Percentiles rank a stretch among this genome's conserved stretches.
phyloP scores from a whole-genome alignment of 2,329 filamentous ascomycete species.

The Lachnellula arida region DNA sequence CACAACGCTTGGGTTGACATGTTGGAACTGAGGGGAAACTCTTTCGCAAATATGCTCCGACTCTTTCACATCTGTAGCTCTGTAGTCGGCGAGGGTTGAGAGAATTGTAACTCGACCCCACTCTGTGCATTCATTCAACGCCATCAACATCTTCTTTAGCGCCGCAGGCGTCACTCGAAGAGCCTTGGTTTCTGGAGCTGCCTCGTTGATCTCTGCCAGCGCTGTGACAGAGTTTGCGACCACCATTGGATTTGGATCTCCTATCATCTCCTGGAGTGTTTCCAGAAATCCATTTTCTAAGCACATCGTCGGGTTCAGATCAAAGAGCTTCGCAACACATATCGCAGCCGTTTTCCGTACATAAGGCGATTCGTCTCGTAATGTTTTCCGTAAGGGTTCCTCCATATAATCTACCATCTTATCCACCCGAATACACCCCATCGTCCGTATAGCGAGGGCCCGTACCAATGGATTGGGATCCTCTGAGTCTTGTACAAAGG shows the following conservation, averaged over 20 bases:
- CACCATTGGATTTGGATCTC: conserved; percentile 97
- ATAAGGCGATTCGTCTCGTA: conserved; percentile 96
- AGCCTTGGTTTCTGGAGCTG: conserved; percentile 84
- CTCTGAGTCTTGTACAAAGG: conserved; percentile 98
- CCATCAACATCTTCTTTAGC: conserved; percentile 93
- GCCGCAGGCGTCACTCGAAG: conserved; percentile 76
- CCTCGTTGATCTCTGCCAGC: conserved; percentile 83
- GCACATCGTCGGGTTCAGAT: conserved; percentile 87
- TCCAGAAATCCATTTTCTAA: conserved; percentile 96
- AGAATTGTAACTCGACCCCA: conserved; percentile 96
- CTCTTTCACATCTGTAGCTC: conserved; percentile 83
- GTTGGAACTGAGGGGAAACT: conserved; percentile 94
- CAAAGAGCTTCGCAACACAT: conserved; percentile 96
- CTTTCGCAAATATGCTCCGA: conserved; percentile 97
- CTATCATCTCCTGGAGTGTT: conserved; percentile 89
- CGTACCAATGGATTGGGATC: conserved; percentile 94
- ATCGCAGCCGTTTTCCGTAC: conserved; percentile 97
- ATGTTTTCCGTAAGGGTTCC: conserved; percentile 89
- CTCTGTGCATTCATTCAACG: conserved; percentile 95
- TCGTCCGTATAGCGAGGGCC: conserved; percentile 92
- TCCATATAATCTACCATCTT: conserved; percentile 99
- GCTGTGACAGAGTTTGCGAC: conserved; percentile 97
- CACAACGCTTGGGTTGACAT: conserved; percentile 95
- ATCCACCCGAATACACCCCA: conserved; percentile 97
- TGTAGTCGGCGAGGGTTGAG: conserved; percentile 84